Percentiles rank a stretch among this genome's conserved stretches.
phyloP scores from a whole-genome alignment of 2,329 filamentous ascomycete species.

The Verticillium albo-atrum region DNA sequence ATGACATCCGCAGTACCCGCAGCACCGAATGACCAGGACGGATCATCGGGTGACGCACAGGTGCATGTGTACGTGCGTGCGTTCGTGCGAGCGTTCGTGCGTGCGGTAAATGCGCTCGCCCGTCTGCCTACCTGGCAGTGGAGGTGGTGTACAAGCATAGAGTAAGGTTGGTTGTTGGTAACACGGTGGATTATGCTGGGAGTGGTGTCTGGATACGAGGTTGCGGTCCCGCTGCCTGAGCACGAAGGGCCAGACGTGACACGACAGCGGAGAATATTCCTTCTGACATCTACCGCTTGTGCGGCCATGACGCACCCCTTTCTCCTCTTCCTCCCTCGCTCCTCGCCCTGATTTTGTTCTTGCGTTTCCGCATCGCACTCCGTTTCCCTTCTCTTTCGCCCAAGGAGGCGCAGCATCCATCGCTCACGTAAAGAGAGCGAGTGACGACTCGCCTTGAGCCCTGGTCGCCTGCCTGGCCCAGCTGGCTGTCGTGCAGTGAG shows the following conservation, averaged over 20 bases:
- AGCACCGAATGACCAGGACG: conserved; percentile 13
- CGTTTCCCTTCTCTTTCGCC: background rate
- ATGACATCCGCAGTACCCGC: conserved; percentile 30
- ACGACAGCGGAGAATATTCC: background rate
- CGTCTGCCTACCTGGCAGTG: no score
- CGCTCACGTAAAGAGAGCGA: no score
- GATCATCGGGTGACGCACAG: background rate
- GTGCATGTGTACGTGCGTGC: background rate
- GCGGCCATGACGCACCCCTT: background rate
- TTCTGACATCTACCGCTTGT: background rate
- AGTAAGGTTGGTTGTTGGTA: background rate
- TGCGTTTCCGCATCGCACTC: no score
- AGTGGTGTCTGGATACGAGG: background rate
- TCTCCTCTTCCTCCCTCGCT: background rate
- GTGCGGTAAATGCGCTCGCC: background rate
- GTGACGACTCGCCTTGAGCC: no score
- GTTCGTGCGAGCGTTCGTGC: background rate
- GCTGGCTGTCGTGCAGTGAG: no score
- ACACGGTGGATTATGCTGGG: no score
- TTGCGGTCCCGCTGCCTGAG: background rate
- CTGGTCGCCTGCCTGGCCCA: no score
- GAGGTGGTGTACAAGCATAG: background rate
- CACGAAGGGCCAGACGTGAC: background rate
- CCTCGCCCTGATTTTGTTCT: no score
- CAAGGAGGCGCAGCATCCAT: background rate